Conservation (phyloP, 2,329 filamentous ascomycete genomes). For the Colletotrichum sp. region DNA sequence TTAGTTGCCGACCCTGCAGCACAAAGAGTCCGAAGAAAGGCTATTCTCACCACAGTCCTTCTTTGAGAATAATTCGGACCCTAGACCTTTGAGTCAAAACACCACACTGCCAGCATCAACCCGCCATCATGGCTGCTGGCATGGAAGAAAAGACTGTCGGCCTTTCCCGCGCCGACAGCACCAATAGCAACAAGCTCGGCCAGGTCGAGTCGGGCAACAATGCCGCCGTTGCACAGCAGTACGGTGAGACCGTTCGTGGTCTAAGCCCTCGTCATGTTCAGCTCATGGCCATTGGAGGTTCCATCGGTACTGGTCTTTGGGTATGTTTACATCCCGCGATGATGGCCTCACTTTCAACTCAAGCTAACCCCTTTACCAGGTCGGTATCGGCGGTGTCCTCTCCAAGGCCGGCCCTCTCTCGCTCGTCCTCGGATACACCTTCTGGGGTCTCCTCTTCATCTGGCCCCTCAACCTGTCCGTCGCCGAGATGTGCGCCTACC, state of each 20-base stretch:
- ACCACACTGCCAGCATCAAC: background rate
- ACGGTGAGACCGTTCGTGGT: conserved; percentile 38
- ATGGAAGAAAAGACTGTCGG: conserved; percentile 20
- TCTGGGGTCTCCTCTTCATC: conserved; percentile 49
- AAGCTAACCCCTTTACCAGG: conserved; percentile 16
- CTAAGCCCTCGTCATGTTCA: conserved; percentile 49
- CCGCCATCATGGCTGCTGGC: conserved; percentile 4
- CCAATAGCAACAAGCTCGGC: conserved; percentile 18
- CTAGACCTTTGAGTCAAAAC: background rate
- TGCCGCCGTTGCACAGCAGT: conserved; percentile 22
- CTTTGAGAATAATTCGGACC: background rate
- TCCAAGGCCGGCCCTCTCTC: conserved; percentile 47
- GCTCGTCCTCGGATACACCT: conserved; percentile 47
- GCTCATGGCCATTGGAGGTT: conserved; percentile 54
- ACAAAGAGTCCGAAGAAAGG: background rate
- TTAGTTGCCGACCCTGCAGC: background rate
- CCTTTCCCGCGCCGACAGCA: conserved; percentile 16
- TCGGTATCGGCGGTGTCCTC: conserved; percentile 49
- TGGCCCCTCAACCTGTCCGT: conserved; percentile 52
- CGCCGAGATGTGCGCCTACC: conserved; percentile 63
- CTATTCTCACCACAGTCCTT: background rate
- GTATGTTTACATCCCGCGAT: conserved; percentile 19
- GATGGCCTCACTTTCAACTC: background rate
- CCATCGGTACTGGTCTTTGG: conserved; percentile 51
- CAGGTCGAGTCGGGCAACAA: conserved; percentile 7